Conservation (phyloP, 1,284 basidiomycete species). For the Cutaneotrichosporon cavernicola region DNA sequence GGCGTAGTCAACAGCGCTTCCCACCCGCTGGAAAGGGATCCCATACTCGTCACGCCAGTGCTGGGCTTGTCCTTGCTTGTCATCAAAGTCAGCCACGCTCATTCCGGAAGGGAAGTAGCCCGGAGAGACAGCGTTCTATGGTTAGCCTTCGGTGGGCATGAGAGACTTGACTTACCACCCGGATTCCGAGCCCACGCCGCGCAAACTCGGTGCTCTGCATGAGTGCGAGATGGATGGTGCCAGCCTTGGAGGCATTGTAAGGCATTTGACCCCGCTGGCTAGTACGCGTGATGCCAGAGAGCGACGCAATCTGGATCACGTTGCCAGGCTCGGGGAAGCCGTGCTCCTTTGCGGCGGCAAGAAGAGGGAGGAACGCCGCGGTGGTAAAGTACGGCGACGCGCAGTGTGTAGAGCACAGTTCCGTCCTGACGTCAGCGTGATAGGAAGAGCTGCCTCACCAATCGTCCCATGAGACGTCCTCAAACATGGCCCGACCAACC, state of each 20-base stretch:
- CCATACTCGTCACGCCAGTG: slow-evolving; percentile 36
- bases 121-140: slow-evolving; percentile 26
- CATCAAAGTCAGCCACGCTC: slow-evolving; percentile 32
- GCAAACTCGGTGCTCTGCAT: slow-evolving; percentile 35
- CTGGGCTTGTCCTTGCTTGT: slow-evolving; percentile 16
- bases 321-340: slow-evolving; percentile 20
- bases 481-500: slow-evolving; percentile 46
- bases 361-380: slow-evolving; percentile 49
- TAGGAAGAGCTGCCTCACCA: slow-evolving; percentile 30
- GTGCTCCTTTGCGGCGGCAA: slow-evolving; percentile 26
- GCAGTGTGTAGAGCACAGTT: background rate
- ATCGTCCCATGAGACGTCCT: slow-evolving; percentile 41
- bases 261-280: background rate
- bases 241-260: slow-evolving; percentile 18
- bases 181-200: slow-evolving; percentile 29
- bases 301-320: slow-evolving; percentile 24
- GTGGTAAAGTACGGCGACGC: slow-evolving; percentile 39
- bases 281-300: background rate
- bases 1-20: slow-evolving; percentile 47
- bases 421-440: background rate
- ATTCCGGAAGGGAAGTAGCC: slow-evolving; percentile 46
- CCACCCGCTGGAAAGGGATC: slow-evolving; percentile 46
- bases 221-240: slow-evolving; percentile 28
- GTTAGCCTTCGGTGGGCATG: too few relatives aligned
- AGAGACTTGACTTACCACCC: slow-evolving; percentile 22